Conservation (phyloP, 2,329 filamentous ascomycete genomes). For the Chalara sp. region DNA sequence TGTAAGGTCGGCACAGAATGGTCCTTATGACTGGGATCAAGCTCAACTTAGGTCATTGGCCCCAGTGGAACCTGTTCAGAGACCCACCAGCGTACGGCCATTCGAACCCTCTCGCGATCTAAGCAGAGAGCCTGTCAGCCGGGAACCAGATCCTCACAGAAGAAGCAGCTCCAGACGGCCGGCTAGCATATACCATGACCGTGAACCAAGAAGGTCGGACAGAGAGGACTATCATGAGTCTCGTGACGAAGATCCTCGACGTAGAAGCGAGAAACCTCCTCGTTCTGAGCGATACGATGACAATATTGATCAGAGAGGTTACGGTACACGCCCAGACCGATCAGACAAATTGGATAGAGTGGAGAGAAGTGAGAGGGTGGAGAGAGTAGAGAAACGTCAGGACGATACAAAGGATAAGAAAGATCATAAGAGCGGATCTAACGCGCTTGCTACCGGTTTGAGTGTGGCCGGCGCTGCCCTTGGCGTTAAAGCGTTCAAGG, state of each 20-base stretch:
- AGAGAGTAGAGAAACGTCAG: slow-evolving; percentile 12
- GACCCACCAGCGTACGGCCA: slow-evolving; percentile 18
- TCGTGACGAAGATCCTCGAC: slow-evolving; percentile 21
- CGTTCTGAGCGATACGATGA: slow-evolving; percentile 24
- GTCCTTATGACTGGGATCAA: neutral
- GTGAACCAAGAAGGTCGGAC: slow-evolving; percentile 11
- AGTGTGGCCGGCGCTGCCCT: slow-evolving; percentile 27
- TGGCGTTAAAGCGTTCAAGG: slow-evolving; percentile 24
- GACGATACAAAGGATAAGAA: slow-evolving; percentile 12
- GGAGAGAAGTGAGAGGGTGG: slow-evolving; percentile 6
- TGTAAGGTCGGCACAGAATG: neutral
- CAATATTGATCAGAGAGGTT: slow-evolving; percentile 21
- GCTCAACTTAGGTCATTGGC: slow-evolving; percentile 3
- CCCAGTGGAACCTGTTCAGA: slow-evolving; percentile 23
- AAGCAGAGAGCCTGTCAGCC: neutral
- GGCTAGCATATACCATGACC: slow-evolving; percentile 23
- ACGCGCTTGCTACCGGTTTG: slow-evolving; percentile 21
- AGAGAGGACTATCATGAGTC: slow-evolving; percentile 26
- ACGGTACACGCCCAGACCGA: slow-evolving; percentile 14
- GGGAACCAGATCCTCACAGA: neutral
- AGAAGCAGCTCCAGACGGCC: slow-evolving; percentile 12
- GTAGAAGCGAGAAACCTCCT: slow-evolving; percentile 12
- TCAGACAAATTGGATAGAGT: slow-evolving; percentile 10
- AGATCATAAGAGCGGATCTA: slow-evolving; percentile 19
- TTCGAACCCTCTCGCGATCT: slow-evolving; percentile 11